phyloP scores from a whole-genome alignment of 257 asterid species.

The Solanum ossicruentum region DNA sequence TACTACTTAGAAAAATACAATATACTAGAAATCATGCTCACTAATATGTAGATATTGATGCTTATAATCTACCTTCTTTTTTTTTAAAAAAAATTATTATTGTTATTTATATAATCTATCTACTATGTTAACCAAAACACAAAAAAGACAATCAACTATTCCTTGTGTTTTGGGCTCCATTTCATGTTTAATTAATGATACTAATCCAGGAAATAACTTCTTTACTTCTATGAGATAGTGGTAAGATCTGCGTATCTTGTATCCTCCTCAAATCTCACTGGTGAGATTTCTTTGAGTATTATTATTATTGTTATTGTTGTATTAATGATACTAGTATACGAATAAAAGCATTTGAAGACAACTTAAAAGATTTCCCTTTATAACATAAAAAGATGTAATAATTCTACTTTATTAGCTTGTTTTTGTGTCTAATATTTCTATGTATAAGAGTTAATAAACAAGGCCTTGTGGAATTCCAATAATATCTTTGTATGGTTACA shows the following conservation, averaged over 20 bases:
- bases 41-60: no score
- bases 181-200: not conserved
- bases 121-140: not conserved
- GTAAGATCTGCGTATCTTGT: no score
- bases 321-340: no score
- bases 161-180: not conserved
- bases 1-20: no score
- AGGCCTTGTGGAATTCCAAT: not conserved
- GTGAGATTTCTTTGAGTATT: no score
- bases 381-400: not conserved
- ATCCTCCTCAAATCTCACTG: no score
- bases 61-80: no score
- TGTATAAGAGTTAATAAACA: not conserved
- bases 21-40: no score
- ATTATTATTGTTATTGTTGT: no score
- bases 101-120: not conserved
- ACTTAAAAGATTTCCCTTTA: not conserved
- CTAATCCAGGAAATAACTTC: no score
- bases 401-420: not conserved
- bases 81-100: no score
- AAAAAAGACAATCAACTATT: not conserved
- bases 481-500: not conserved
- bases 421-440: not conserved
- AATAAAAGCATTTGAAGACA: not conserved
- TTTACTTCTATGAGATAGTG: no score